Percentiles rank a stretch among this genome's conserved stretches.
phyloP scores from a whole-genome alignment of 805 yeast genomes.

The Jamesozyma piceae region DNA sequence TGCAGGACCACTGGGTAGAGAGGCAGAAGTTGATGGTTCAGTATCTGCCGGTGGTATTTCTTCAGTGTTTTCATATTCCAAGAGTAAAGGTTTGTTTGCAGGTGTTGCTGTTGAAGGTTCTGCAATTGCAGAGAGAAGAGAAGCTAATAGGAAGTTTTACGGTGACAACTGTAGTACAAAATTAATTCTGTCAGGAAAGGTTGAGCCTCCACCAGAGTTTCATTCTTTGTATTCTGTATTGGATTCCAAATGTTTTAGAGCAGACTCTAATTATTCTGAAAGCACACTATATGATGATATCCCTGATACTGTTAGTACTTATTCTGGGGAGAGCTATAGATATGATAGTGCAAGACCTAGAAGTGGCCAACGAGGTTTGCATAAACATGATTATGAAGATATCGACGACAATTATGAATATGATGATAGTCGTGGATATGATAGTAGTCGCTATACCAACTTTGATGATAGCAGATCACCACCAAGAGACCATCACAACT shows the following conservation, averaged over 20 bases:
- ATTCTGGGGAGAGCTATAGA: background rate
- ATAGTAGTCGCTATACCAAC: background rate
- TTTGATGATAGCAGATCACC: background rate
- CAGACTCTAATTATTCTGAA: background rate
- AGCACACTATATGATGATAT: constrained; percentile 40
- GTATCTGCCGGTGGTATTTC: constrained; percentile 82
- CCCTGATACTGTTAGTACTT: constrained; percentile 33
- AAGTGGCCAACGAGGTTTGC: background rate
- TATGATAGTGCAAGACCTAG: background rate
- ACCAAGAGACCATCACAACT: background rate
- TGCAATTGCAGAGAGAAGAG: constrained; percentile 92
- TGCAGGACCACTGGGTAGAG: constrained; percentile 95
- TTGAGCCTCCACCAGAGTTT: constrained; percentile 83
- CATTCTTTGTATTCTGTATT: constrained; percentile 79
- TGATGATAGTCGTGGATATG: background rate
- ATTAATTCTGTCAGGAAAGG: constrained; percentile 70
- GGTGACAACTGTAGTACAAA: constrained; percentile 83
- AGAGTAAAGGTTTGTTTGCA: constrained; percentile 93
- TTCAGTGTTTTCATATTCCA: constrained; percentile 87
- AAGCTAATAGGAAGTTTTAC: constrained; percentile 90
- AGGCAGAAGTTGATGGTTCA: constrained; percentile 93
- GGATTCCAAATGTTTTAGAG: constrained; percentile 49
- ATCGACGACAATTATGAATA: constrained; percentile 1
- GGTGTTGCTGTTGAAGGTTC: constrained; percentile 97
- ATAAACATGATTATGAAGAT: constrained; percentile 6